Base-by-base conservation (phyloP, 2,329 filamentous ascomycete genomes). In the Sphaerulina populicola region DNA sequence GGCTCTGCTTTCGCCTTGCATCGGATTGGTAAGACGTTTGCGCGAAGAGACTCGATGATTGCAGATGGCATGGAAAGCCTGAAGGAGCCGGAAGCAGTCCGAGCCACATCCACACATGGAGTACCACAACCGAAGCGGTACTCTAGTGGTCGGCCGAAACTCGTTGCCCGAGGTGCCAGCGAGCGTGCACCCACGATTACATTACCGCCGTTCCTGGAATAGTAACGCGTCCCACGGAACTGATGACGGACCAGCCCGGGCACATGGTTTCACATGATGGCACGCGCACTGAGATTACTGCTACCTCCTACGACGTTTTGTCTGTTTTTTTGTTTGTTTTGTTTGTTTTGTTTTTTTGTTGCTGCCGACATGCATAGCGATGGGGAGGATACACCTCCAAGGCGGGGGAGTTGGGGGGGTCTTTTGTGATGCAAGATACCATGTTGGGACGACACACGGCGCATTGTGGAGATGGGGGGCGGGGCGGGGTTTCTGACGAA, bases 91-190 rank as follows among this genome's bases (percentile, higher is more conserved):
- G 39, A 37, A 27, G 10, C 11, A 12, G 15, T 49, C 23, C 18
- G 18, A 2, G 6, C 23, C 27, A 48, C 37, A 6, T 14, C 42
- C n/a, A 47, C 49, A 44, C 33, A 49, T 15, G 51, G 52, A 35
- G 39, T 44, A 11, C 46, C 47, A 49, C 44, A 49, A 10, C 54
- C 51, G n/a, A 39, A 52, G 11, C 52, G 57, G 11, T 52, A 42
- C 44, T 49, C 57, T 29, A 57, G 52, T 36, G 44, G 39, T 38
- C 56, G 52, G 38, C 51, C 55, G 7, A 66, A 63, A 55, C 57
- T 68, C 57, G 49, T 67, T 11, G 54, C 66, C 7, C 61, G 66
- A 15, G 64, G 60, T 23, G 65, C 62, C 2, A 64, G 60, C 46
- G 64, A 68, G 55, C 64, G 65, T 14, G 65, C 58, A 4, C 61